These are phyloP conservation scores for Sphagnum contortum DNA, from an alignment of 225 moss, liverwort and hornwort species.

Conservation along the genomic window DNA sequence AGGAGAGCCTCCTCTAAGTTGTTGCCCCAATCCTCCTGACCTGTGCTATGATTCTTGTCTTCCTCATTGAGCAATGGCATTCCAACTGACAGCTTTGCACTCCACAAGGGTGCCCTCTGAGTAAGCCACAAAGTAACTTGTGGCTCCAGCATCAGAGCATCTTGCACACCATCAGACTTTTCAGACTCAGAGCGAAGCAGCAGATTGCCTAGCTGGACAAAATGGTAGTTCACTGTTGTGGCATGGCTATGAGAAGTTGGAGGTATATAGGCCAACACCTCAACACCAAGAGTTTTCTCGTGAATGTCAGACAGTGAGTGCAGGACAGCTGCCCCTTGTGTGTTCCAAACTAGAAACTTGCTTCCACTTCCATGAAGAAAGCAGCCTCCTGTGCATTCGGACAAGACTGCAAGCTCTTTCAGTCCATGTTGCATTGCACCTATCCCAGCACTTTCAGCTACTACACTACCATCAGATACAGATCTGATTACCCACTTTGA, in stretches of 20 bases:
- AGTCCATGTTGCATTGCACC: not conserved
- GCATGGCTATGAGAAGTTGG: not conserved
- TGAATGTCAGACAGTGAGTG: not conserved
- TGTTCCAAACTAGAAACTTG: constrained; percentile 8
- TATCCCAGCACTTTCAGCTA: not conserved
- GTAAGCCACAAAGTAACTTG: constrained; percentile 1
- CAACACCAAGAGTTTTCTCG: not conserved
- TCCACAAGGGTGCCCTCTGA: not conserved
- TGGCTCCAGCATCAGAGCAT: not conserved
- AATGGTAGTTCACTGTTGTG: not conserved
- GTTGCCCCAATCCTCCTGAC: not conserved
- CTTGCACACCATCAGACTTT: not conserved
- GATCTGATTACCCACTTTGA: constrained; percentile 10
- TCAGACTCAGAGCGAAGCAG: not conserved
- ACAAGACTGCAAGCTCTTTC: constrained; percentile 1
- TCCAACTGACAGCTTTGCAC: not conserved
- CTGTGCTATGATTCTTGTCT: not conserved
- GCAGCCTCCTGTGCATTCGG: constrained; percentile 1
- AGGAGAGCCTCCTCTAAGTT: not conserved
- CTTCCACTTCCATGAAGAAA: not conserved
- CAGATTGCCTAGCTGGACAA: constrained; percentile 1
- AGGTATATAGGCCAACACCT: not conserved
- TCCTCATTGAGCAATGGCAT: not conserved
- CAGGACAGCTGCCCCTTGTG: constrained; percentile 5
- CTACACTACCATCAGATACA: constrained; percentile 2